Conservation (phyloP, 2,329 filamentous ascomycete species). For the Talaromyces sp. region DNA sequence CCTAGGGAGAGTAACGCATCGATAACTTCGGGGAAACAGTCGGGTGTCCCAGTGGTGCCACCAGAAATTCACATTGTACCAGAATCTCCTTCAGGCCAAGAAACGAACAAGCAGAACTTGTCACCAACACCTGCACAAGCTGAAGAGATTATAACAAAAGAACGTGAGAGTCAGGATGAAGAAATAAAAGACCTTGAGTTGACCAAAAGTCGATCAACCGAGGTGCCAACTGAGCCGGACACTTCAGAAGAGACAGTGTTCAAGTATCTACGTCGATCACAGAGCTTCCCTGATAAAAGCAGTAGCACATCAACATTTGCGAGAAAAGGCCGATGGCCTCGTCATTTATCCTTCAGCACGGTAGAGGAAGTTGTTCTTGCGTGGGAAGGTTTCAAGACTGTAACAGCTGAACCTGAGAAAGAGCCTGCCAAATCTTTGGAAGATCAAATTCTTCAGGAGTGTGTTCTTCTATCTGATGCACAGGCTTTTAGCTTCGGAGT, state of each 20-base stretch:
- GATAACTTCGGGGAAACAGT: constrained; percentile 9
- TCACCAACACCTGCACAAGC: background rate
- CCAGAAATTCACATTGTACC: constrained; percentile 36
- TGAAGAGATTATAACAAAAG: background rate
- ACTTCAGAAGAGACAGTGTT: constrained; percentile 26
- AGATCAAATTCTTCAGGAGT: constrained; percentile 39
- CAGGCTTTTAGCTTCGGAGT: constrained; percentile 37
- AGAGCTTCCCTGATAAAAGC: constrained; percentile 30
- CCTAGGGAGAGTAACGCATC: constrained; percentile 19
- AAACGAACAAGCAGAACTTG: constrained; percentile 6
- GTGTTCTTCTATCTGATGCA: constrained; percentile 36
- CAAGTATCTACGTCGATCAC: constrained; percentile 36
- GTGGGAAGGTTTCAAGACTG: constrained; percentile 31
- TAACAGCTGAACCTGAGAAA: constrained; percentile 27
- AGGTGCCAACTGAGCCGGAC: constrained; percentile 29
- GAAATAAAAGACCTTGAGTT: constrained; percentile 30
- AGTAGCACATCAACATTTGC: constrained; percentile 7
- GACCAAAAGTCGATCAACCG: constrained; percentile 29
- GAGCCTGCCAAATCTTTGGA: constrained; percentile 40
- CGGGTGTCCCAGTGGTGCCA: constrained; percentile 22
- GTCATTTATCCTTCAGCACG: constrained; percentile 48
- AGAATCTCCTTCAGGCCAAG: constrained; percentile 20
- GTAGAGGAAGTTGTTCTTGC: constrained; percentile 44
- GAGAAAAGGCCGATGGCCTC: constrained; percentile 34
- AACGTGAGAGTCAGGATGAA: constrained; percentile 23